Evolutionary conservation across 495 filamentous ascomycete species (phyloP), one percentile per base, ranked within the genome.

Genomic region (Parmelia sp.): DNA sequence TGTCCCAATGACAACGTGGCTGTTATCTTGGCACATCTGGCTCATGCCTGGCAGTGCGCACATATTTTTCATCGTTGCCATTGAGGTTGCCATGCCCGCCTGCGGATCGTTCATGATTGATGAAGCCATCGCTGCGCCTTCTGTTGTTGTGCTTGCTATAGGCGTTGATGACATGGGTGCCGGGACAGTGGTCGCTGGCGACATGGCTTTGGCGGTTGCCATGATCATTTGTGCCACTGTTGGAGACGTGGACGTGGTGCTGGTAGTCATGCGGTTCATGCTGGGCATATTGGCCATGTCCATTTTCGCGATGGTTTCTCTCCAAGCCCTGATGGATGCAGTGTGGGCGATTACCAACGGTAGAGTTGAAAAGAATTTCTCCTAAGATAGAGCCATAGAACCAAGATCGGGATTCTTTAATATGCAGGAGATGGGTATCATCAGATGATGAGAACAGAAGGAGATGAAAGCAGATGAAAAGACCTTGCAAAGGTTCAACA

Each of bases 41-140:
- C 31, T 23, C 60, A 62, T 62, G 60, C 60, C 60, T 33, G 39
- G 42, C 19, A 35, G 14, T 6, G 40, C 37, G 42, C 60, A 62
- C 60, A 62, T 62, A 23, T 62, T 21, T 14, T 36, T 62, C 40
- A 62, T 11, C 21, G 40, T 47, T 23, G 60, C 59, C 59, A 61
- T 61, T 21, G 35, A 40, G 21, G 59, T 61, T 45, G 40, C 60
- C 60, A 62, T 44, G 42, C 60, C 60, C 39, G 59, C 59, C 31
- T 61, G 59, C 31, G 59, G 59, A 14, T 40, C 17, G n/a, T 61
- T 40, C n/a, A 35, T n/a, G 12, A 61, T 47, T 0, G 35, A 35
- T 19, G 59, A 61, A 5, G 59, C 59, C 42, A 61, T 61, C 1
- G 49, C 49, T 31, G 49, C 49, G 14, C 14, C 49, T 29, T 4